Base-by-base conservation (phyloP, 345 rosid genomes). In the Syzygium jambos region DNA sequence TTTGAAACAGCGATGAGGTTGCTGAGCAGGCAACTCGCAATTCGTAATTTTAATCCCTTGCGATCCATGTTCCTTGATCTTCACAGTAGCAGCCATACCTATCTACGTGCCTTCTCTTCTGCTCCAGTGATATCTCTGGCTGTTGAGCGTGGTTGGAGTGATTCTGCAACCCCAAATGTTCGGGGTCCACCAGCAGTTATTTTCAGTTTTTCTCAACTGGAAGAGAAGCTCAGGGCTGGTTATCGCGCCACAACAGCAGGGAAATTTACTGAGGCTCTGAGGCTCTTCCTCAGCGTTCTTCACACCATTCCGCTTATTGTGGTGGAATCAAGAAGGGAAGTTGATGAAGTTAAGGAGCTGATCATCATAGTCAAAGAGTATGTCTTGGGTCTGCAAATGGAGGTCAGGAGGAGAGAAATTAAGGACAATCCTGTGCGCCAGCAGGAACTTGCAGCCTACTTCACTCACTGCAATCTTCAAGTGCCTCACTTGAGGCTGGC, bases 401-500 rank as follows among this genome's bases (percentile, higher is more conserved):
- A 96, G 89, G 94, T 96, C 43, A 93, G 91, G 89, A 93, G 98
- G 89, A 96, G 96, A 89, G 99, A 96, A 73, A 63, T 91, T 63
- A 95, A 88, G 94, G 98, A 92, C 85, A 88, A 97, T 86, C 95
- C 95, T 0, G 88, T 91, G 6, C 94, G 98, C 84, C 99, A 96
- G 89, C 98, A 95, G 92, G 99, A 96, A 93, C 99, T 97, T 30
- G 99, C 99, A 38, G 99, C 99, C 57, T 97, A 97, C 90, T 96
- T 96, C 94, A 97, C 99, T 86, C 98, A 97, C 90, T 95, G 98
- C 90, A 94, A 93, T 89, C 98, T 97, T 92, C 99, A 96, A 89
- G 57, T 88, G 84, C 98, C 99, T 85, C 99, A 97, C 90, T 84
- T 95, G 78, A 91, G 98, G 89, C 95, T 97, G 13, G 98, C 98